phyloP scores from a whole-genome alignment of 1,284 basidiomycete genomes.

The Lignosus rhinocerotis region DNA sequence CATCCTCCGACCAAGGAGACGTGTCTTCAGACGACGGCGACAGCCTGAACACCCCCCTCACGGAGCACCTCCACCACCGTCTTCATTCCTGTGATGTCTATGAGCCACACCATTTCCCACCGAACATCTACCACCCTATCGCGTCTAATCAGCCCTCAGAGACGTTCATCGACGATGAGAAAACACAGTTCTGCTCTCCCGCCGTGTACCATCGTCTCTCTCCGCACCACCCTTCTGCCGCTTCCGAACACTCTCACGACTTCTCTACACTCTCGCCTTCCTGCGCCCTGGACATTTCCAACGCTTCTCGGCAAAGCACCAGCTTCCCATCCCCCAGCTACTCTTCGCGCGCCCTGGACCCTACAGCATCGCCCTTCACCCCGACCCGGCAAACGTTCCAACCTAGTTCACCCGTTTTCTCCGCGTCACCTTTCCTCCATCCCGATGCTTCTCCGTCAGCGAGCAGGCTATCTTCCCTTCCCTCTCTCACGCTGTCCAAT shows the following conservation, averaged over 20 bases:
- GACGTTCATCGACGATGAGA: slow-evolving; percentile 15
- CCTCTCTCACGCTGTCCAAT: slow-evolving; percentile 27
- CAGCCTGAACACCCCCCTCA: slow-evolving; percentile 40
- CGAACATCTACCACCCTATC: slow-evolving; percentile 24
- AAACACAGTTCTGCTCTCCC: slow-evolving; percentile 15
- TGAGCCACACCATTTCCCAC: slow-evolving; percentile 24
- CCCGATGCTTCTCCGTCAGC: slow-evolving; percentile 24
- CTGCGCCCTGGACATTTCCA: slow-evolving; percentile 29
- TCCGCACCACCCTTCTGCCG: slow-evolving; percentile 22
- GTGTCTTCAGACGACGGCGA: slow-evolving; percentile 43
- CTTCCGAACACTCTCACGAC: slow-evolving; percentile 24
- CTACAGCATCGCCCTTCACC: slow-evolving; percentile 24
- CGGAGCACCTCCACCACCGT: slow-evolving; percentile 32
- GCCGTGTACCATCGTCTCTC: slow-evolving; percentile 17
- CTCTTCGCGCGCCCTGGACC: slow-evolving; percentile 21
- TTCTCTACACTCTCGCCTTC: slow-evolving; percentile 25
- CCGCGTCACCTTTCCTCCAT: slow-evolving; percentile 20
- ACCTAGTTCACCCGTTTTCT: slow-evolving; percentile 18
- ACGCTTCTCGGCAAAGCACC: slow-evolving; percentile 31
- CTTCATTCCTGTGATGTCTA: slow-evolving; percentile 31
- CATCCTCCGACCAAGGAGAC: slow-evolving; percentile 38
- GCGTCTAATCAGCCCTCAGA: slow-evolving; percentile 12
- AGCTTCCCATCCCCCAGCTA: slow-evolving; percentile 26
- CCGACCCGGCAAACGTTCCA: slow-evolving; percentile 24
- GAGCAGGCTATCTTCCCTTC: slow-evolving; percentile 24